Base-by-base conservation (phyloP, 306 rosid species). In the Sindora glabra region DNA sequence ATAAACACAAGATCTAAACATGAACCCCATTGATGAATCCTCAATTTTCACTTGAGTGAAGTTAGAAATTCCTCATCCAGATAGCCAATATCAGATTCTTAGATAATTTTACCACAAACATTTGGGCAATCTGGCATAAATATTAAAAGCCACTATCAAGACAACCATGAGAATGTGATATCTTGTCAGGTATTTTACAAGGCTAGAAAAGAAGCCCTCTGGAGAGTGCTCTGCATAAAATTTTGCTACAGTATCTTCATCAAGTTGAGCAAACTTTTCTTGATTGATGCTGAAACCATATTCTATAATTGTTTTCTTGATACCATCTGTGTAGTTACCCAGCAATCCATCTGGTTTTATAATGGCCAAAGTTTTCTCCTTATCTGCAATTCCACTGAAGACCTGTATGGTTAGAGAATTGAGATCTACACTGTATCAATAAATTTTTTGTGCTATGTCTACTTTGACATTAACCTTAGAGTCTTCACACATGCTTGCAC, bases 341-440 rank as follows among this genome's bases (percentile, higher is more conserved):
- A 63, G 65, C 79, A 85, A 56, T 57, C 96, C 98, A 26, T 91
- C 96, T 10, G 96, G 98, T 64, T 91, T 90, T 67, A 91, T 75
- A 24, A 91, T 79, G 15, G 92, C 95, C 26, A 85, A 74, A 16
- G 97, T 85, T 62, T 24, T 74, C 75, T 87, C 86, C 61, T 8
- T 52, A 68, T 45, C 63, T 23, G 54, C 11, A 63, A 33, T 67
- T 53, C 61, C 83, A 21, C 64, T 36, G 65, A 67, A 61, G 67
- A 80, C 77, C 97, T 90, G 64, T 26, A 61, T 27, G 53, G 72
- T 53, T n/a, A n/a, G n/a, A n/a, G n/a, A n/a, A n/a, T 39, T 3
- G 18, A 69, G 67, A 16, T 25, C 17, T 2, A 7, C 26, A 41
- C 22, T 34, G 2, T 24, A 38, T 71, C 68, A 40, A 12, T 10